phyloP scores from a whole-genome alignment of 768 basidiomycete species.

The Lanmaoa rubissima region DNA sequence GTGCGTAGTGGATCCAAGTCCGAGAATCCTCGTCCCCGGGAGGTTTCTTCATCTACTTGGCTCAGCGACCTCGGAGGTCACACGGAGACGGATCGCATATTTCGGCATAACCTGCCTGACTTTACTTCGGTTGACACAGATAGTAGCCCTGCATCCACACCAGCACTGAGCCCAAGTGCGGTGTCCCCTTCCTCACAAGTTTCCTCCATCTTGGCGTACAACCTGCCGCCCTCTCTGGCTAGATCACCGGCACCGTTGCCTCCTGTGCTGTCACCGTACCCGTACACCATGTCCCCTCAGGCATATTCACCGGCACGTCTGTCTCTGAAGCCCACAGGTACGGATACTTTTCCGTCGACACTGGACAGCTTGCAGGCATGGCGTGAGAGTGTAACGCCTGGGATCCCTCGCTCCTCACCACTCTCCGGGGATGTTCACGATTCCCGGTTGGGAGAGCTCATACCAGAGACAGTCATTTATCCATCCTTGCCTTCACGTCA shows the following conservation, averaged over 20 bases:
- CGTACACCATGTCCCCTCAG: conserved; percentile 14
- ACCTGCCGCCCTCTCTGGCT: conserved; percentile 10
- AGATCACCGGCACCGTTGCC: conserved; percentile 20
- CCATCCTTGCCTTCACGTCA: conserved; percentile 10
- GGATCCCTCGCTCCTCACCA: conserved; percentile 15
- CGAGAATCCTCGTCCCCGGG: conserved; percentile 21
- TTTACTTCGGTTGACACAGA: conserved; percentile 13
- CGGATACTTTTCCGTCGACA: conserved; percentile 33
- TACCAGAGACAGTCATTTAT: conserved; percentile 4
- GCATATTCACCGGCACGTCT: conserved; percentile 17
- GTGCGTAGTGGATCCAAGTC: conserved; percentile 9
- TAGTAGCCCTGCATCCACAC: conserved; percentile 25
- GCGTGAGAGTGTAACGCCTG: conserved; percentile 24
- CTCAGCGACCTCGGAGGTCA: conserved; percentile 33
- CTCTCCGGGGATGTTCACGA: conserved; percentile 11
- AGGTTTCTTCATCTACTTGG: conserved; percentile 27
- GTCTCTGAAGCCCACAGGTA: conserved; percentile 27
- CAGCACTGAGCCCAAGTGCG: conserved; percentile 22
- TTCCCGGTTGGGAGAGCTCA: conserved; percentile 5
- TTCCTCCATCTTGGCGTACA: conserved; percentile 14
- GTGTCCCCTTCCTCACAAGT: conserved; percentile 20
- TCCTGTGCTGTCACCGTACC: conserved; percentile 6
- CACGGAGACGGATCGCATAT: conserved; percentile 33
- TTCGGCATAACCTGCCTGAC: conserved; percentile 23
- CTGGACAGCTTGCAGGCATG: conserved; percentile 29